A percentile compares a stretch with the other conserved stretches of the same genome.
phyloP scores from a whole-genome alignment of 1,284 basidiomycete genomes.

The Omphalotus olearius region DNA sequence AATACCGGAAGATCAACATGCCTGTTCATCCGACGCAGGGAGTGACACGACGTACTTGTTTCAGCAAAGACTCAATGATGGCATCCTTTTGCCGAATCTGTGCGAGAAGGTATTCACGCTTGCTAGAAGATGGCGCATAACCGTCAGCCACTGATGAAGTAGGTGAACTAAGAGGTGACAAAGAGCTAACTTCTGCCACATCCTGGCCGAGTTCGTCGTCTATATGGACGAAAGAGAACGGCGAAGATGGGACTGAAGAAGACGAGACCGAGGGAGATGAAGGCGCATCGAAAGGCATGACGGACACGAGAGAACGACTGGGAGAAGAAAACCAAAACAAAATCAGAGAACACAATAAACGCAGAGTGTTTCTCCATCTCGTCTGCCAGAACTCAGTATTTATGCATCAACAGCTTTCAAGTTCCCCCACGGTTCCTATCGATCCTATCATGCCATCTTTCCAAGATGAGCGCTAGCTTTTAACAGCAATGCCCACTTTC shows the following conservation, averaged over 20 bases:
- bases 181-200: background rate
- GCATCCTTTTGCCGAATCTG: constrained; percentile 80
- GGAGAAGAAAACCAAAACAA: too few relatives aligned
- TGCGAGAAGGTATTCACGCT: constrained; percentile 76
- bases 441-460: too few relatives aligned
- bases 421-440: too few relatives aligned
- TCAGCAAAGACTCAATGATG: constrained; percentile 76
- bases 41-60: constrained; percentile 48
- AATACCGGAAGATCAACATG: background rate
- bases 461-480: too few relatives aligned
- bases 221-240: background rate
- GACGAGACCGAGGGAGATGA: constrained; percentile 5
- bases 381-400: too few relatives aligned
- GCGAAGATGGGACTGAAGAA: constrained; percentile 10
- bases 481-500: too few relatives aligned
- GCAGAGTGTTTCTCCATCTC: too few relatives aligned
- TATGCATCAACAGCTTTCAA: too few relatives aligned
- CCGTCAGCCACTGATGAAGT: constrained; percentile 20
- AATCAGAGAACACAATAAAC: too few relatives aligned
- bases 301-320: background rate
- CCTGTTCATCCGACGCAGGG: constrained; percentile 9
- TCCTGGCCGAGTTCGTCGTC: background rate
- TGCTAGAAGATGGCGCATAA: constrained; percentile 44
- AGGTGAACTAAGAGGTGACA: constrained; percentile 20
- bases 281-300: constrained; percentile 13